Base-by-base conservation (phyloP, 495 filamentous ascomycete species). In the Podospora didyma region DNA sequence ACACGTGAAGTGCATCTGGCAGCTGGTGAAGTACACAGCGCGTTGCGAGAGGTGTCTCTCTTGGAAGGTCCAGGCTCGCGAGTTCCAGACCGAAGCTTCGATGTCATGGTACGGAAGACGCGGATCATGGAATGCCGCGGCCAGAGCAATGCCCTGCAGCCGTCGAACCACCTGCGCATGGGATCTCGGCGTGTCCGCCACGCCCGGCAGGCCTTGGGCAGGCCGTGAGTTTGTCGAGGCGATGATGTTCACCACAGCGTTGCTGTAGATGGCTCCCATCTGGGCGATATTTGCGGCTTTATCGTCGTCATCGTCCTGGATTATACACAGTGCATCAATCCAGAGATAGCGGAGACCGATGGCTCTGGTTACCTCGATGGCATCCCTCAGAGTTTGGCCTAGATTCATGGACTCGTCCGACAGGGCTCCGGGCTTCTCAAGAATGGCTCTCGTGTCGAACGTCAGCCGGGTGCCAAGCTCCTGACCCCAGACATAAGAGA, bases 91-190 rank as follows among this genome's bases (percentile, higher is more conserved):
- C 14, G 47, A 53, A 3, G 37, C 35, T 17, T 57, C 53, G 12
- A 61, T 56, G 7, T 57, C 59, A 10, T 34, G 2, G 23, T 57
- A 44, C n/a, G 59, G 59, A 23, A 48, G 46, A 17, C 59, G 48
- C 2, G 86, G 85, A 56, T 94, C 89, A 51, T 84, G 80, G 47
- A 92, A 75, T 9, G 82, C 73, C 26, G 89, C 73, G 9, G 82
- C 79, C 26, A 74, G 62, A 14, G 80, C 82, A 26, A 86, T 68
- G 7, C 75, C 61, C 59, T 77, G 84, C 19, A 86, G 71, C 31
- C 76, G 76, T 22, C 42, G 6, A 24, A 57, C 54, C 7, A 61
- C 28, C 37, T 61, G 59, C 14, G 49, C 42, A 17, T 26, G 48
- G 3, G 53, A 21, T 24, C 59, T 28, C 16, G 59, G 21, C 4